A percentile compares a stretch with the other conserved stretches of the same genome.
Evolutionary conservation across 108 stramenopile species (phyloP).

Genomic region (Nitzschia sp.): DNA sequence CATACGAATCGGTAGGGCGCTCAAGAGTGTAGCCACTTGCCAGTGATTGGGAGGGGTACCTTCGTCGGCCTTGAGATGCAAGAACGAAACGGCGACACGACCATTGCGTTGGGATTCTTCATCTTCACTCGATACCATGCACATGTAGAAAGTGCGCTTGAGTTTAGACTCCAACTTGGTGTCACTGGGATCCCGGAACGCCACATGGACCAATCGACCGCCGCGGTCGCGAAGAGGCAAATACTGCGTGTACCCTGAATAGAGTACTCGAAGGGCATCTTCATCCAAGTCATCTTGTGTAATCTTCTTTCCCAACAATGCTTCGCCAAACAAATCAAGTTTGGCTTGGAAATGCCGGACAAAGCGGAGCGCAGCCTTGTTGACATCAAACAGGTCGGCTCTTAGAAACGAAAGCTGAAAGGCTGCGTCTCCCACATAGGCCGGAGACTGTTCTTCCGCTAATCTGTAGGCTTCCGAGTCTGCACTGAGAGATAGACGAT

Average conservation of each 20-base stretch:
- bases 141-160: constrained; percentile 19
- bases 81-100: constrained; percentile 4
- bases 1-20: constrained; percentile 19
- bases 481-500: not conserved
- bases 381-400: constrained; percentile 21
- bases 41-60: constrained; percentile 4
- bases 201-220: constrained; percentile 19
- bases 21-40: constrained; percentile 11
- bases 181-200: constrained; percentile 6
- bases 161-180: constrained; percentile 1
- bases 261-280: constrained; percentile 7
- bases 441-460: constrained; percentile 2
- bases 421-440: constrained; percentile 19
- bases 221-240: constrained; percentile 21
- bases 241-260: constrained; percentile 13
- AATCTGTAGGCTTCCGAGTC: constrained; percentile 13
- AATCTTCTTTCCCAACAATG: constrained; percentile 12
- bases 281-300: constrained; percentile 22
- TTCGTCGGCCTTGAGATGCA: not conserved
- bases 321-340: constrained; percentile 26
- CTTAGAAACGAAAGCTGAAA: constrained; percentile 28
- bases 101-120: constrained; percentile 21
- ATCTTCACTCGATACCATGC: constrained; percentile 18
- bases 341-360: constrained; percentile 20
- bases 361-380: constrained; percentile 22